phyloP scores from a whole-genome alignment of 2,329 filamentous ascomycete species.

The Aspergillus novofumigatus region DNA sequence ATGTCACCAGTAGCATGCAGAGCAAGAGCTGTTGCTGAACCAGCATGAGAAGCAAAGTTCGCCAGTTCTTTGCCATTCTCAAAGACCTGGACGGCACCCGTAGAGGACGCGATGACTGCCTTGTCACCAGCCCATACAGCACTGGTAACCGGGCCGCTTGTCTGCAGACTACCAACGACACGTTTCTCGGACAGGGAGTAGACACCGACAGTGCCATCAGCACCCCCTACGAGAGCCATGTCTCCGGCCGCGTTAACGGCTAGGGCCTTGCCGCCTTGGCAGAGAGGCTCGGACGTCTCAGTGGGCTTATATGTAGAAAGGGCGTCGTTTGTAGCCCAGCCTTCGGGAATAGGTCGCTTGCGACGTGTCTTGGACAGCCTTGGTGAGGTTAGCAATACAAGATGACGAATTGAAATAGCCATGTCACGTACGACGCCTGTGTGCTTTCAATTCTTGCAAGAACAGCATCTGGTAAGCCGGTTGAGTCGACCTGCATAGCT shows the following conservation, averaged over 20 bases:
- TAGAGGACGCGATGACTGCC: conserved; percentile 68
- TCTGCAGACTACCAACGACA: conserved; percentile 64
- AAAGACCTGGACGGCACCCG: conserved; percentile 76
- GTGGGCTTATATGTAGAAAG: conserved; percentile 58
- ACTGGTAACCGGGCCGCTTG: conserved; percentile 63
- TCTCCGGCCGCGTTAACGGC: conserved; percentile 58
- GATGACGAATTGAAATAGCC: not conserved
- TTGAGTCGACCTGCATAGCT: conserved; percentile 86
- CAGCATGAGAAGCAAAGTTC: conserved; percentile 75
- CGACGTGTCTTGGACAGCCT: conserved; percentile 84
- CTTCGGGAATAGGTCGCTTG: conserved; percentile 80
- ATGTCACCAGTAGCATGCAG: conserved; percentile 80
- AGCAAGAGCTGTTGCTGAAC: conserved; percentile 70
- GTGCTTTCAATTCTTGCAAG: conserved; percentile 71
- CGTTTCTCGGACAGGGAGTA: conserved; percentile 75
- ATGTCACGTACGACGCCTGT: conserved; percentile 65
- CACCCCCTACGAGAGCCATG: conserved; percentile 68
- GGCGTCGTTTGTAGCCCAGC: conserved; percentile 74
- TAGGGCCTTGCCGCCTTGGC: conserved; percentile 55
- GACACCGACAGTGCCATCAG: conserved; percentile 70
- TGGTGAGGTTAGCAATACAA: conserved; percentile 15
- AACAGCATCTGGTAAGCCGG: conserved; percentile 69
- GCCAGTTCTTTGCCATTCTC: conserved; percentile 65
- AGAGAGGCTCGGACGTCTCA: conserved; percentile 54
- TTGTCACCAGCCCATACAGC: conserved; percentile 58